phyloP scores from a whole-genome alignment of 768 basidiomycete genomes.

The Suillus lakei region DNA sequence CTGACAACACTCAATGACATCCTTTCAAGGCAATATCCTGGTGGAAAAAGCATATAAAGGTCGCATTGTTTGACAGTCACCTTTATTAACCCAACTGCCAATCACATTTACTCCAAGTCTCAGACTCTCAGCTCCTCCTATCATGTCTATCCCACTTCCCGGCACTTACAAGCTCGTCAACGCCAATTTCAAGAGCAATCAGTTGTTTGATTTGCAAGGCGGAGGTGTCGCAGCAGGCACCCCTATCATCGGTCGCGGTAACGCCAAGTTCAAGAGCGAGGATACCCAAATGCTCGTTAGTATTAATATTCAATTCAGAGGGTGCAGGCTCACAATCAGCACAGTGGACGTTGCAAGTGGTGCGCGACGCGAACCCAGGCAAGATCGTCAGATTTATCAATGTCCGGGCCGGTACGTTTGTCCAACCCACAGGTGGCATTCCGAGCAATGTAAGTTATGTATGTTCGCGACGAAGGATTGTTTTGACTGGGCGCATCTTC shows the following conservation, averaged over 20 bases:
- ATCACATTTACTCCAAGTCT: slow-evolving; percentile 10
- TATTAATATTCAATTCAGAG: not conserved
- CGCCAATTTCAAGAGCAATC: not conserved
- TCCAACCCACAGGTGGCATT: too few species aligned
- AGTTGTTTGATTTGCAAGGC: slow-evolving; percentile 24
- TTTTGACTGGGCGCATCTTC: too few species aligned
- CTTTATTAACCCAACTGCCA: not conserved
- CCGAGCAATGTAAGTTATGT: too few species aligned
- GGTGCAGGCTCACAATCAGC: not conserved
- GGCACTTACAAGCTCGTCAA: not conserved
- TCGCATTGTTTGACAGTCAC: not conserved
- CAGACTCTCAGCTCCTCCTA: slow-evolving; percentile 3
- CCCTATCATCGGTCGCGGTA: not conserved
- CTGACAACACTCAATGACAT: too few species aligned
- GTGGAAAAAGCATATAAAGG: not conserved
- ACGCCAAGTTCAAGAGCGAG: not conserved
- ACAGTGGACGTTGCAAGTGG: too few species aligned
- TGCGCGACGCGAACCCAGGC: too few species aligned
- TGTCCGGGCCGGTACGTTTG: too few species aligned
- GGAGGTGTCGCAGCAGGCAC: slow-evolving; percentile 22
- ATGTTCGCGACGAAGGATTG: too few species aligned
- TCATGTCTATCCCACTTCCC: not conserved
- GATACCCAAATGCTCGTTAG: not conserved
- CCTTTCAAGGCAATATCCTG: not conserved
- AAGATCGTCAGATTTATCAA: too few species aligned